Evolutionary conservation across 176 grass and related monocot genomes (phyloP).

Genomic region (Themeda triandra): DNA sequence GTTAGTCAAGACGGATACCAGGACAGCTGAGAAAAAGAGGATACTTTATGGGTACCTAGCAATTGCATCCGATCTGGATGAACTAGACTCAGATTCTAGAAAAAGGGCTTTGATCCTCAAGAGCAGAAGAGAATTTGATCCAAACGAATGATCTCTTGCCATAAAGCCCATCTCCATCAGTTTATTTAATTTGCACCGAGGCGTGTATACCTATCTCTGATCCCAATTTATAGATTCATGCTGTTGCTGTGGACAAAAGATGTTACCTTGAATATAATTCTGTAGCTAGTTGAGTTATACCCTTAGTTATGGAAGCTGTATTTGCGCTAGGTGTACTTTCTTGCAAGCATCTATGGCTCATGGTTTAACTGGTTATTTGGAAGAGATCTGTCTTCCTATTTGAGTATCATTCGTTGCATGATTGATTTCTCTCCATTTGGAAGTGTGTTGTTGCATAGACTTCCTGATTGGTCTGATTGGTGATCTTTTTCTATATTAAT

Average conservation of each 20-base stretch:
- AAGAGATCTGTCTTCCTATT: conserved; percentile 2
- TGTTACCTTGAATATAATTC: conserved; percentile 1
- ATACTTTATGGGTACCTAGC: conserved; percentile 88
- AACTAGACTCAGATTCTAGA: conserved; percentile 75
- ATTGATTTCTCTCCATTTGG: conserved; percentile 1
- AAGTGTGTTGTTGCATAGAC: not conserved
- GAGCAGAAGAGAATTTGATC: conserved; percentile 83
- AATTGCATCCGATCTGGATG: conserved; percentile 66
- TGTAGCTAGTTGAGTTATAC: conserved; percentile 21
- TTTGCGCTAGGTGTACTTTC: conserved; percentile 11
- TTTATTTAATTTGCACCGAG: conserved; percentile 24
- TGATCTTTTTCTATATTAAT: not conserved
- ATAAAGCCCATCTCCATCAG: conserved; percentile 3
- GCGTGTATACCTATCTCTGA: conserved; percentile 1
- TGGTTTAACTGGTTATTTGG: conserved; percentile 14
- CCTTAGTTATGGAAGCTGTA: conserved; percentile 14
- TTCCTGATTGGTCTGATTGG: not conserved
- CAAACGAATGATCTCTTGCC: conserved; percentile 52
- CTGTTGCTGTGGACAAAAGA: not conserved
- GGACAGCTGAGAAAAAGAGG: conserved; percentile 80
- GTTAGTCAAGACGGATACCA: conserved; percentile 65
- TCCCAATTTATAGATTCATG: conserved; percentile 12
- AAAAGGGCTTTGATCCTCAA: conserved; percentile 81
- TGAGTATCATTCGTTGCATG: not conserved
- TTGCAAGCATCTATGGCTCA: not conserved